phyloP scores from a whole-genome alignment of 768 basidiomycete species.

The Cubamyces lactineus region DNA sequence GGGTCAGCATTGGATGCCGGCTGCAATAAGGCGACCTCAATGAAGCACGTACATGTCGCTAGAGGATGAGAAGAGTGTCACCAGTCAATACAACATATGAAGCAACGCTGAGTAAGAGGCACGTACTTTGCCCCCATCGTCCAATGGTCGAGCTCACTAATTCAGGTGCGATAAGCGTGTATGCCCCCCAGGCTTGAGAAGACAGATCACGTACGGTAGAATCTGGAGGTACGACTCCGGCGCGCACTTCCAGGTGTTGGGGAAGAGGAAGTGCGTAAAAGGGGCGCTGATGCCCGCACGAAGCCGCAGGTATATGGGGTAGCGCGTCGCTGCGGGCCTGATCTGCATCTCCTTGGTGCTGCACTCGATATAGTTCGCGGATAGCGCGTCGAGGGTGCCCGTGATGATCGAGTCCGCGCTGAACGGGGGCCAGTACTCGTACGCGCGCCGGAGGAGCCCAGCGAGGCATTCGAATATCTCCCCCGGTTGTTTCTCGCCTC shows the following conservation, averaged over 20 bases:
- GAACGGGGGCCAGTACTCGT: constrained; percentile 35
- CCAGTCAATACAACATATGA: background rate
- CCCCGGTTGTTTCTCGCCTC: constrained; percentile 35
- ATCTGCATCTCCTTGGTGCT: constrained; percentile 36
- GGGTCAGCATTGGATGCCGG: background rate
- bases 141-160: constrained; percentile 18
- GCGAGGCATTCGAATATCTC: constrained; percentile 41
- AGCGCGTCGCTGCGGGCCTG: constrained; percentile 30
- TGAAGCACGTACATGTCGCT: constrained; percentile 16
- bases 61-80: background rate
- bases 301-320: constrained; percentile 33
- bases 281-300: constrained; percentile 41
- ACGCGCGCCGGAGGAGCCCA: constrained; percentile 36
- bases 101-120: background rate
- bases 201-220: constrained; percentile 36
- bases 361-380: constrained; percentile 39
- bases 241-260: constrained; percentile 34
- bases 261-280: constrained; percentile 39
- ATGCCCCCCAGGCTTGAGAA: background rate
- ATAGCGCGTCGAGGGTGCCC: constrained; percentile 42
- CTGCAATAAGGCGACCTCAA: background rate
- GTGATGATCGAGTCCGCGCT: constrained; percentile 35
- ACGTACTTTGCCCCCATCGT: constrained; percentile 18
- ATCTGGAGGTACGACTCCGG: constrained; percentile 40
- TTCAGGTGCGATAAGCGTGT: too few relatives aligned